These are phyloP conservation scores for Coemansia sp. DNA, from an alignment of 192 early-diverging fungal species.

Conservation along the genomic window DNA sequence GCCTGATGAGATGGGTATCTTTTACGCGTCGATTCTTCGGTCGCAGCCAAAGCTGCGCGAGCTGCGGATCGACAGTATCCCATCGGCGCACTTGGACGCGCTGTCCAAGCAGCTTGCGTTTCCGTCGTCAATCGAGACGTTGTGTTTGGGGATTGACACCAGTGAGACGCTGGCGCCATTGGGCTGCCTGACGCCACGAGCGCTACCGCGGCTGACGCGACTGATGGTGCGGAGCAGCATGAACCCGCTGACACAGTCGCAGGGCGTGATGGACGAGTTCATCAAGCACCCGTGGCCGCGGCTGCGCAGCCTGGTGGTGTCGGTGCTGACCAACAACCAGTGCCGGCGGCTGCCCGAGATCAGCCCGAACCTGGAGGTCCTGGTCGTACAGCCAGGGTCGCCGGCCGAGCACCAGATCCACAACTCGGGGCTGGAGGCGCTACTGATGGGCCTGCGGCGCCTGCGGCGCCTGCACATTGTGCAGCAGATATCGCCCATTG, in stretches of 20 bases:
- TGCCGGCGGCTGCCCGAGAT: constrained; percentile 20
- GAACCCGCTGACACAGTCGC: constrained; percentile 36
- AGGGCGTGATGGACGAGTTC: constrained; percentile 40
- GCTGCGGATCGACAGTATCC: constrained; percentile 46
- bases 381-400: constrained; percentile 47
- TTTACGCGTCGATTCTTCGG: constrained; percentile 45
- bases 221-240: constrained; percentile 49
- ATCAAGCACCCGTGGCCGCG: constrained; percentile 38
- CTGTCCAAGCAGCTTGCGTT: constrained; percentile 43
- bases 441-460: constrained; percentile 29
- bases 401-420: constrained; percentile 47
- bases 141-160: constrained; percentile 45
- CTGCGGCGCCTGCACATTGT: constrained; percentile 40
- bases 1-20: constrained; percentile 48
- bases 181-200: constrained; percentile 34
- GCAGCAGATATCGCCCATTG: constrained; percentile 48
- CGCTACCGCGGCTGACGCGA: constrained; percentile 34
- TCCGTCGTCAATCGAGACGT: constrained; percentile 42
- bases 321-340: constrained; percentile 46
- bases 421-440: constrained; percentile 41
- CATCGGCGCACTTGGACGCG: constrained; percentile 27
- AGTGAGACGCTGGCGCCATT: constrained; percentile 41
- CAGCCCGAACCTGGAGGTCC: constrained; percentile 40
- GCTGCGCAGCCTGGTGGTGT: constrained; percentile 40
- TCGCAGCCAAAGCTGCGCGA: constrained; percentile 39